phyloP scores from a whole-genome alignment of 2,329 filamentous ascomycete species.

The Colletotrichum sp. region DNA sequence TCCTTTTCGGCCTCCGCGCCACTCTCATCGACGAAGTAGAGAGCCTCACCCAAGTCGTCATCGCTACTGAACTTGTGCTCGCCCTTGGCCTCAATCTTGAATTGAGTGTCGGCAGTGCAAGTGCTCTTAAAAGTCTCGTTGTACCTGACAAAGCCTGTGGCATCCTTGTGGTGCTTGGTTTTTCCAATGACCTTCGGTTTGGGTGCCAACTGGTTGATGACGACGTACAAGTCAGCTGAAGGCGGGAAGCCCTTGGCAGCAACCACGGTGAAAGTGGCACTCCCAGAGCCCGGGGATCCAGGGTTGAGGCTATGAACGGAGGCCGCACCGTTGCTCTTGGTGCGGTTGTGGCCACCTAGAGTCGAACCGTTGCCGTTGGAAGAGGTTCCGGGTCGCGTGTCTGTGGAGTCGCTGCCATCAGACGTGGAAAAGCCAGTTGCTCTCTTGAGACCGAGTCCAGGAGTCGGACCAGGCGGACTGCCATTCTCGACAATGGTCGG shows the following conservation, averaged over 20 bases:
- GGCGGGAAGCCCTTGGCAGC: conserved; percentile 80
- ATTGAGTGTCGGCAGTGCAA: conserved; percentile 83
- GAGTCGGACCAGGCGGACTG: conserved; percentile 33
- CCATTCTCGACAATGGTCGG: conserved; percentile 50
- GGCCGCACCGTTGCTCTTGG: conserved; percentile 65
- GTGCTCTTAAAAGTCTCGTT: conserved; percentile 80
- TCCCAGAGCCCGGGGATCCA: conserved; percentile 69
- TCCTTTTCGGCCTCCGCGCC: conserved; percentile 72
- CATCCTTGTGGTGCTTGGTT: conserved; percentile 86
- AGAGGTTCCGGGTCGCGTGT: conserved; percentile 35
- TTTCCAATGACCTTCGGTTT: conserved; percentile 86
- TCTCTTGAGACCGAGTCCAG: conserved; percentile 42
- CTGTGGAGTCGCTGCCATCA: conserved; percentile 21
- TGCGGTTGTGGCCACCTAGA: conserved; percentile 50
- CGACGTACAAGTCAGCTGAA: conserved; percentile 78
- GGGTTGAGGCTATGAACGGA: conserved; percentile 70
- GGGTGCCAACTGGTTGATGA: conserved; percentile 68
- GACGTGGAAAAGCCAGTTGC: conserved; percentile 38
- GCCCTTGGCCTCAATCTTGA: conserved; percentile 85
- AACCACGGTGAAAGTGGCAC: conserved; percentile 80
- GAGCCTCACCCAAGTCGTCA: conserved; percentile 80
- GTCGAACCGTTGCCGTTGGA: conserved; percentile 31
- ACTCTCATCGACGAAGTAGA: conserved; percentile 92
- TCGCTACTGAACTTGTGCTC: conserved; percentile 86
- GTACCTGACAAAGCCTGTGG: conserved; percentile 68